Base-by-base conservation (phyloP, 371 early-diverging fungal genomes). In the Rhizopus arrhizus region DNA sequence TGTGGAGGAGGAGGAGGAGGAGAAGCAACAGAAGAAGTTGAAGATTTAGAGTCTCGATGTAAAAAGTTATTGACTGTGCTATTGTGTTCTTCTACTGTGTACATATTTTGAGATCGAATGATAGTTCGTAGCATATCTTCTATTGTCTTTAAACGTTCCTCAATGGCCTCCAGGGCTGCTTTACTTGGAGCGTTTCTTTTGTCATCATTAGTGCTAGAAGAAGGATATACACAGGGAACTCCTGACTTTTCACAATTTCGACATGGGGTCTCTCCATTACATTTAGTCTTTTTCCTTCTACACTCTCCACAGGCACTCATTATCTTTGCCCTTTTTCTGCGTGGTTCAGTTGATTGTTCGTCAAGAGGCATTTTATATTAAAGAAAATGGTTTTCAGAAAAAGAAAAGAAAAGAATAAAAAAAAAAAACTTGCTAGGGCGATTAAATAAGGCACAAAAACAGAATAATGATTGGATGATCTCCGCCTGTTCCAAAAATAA, bases 281-380 rank as follows among this genome's bases (percentile, higher is more conserved):
- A 85, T 61, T 84, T 84, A 40, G 82, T 83, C 64, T 85, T 85
- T 68, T 83, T 82, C 16, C 84, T 72, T 59, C 85, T 68, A 59
- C 85, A 85, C 59, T 82, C 83, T 34, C 80, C 70, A 57, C 85
- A 85, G 1, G 87, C 87, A 51, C 84, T 86, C 13, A 84, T 81
- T 47, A 86, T 86, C 65, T 85, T 85, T 47, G 81, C 84, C 60
- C 87, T 80, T 61, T 86, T 86, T 61, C 69, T 69, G 42, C 79
- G 79, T 42, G 72, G 72, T 40, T 70, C 63, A 11, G 59, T 56
- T 51, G 22, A 32, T 42, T 48, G 55, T 61, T 61, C 62, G 35
- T 61, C 62, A 42, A 55, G 50, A 22, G 56, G 56, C 62, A 61
- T 61, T 15, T 22, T 22, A 22, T 22, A 22, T 22, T 22, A 22